Base-by-base conservation (phyloP, 139 green algal species). In the Mesotaenium endlicherianum region DNA sequence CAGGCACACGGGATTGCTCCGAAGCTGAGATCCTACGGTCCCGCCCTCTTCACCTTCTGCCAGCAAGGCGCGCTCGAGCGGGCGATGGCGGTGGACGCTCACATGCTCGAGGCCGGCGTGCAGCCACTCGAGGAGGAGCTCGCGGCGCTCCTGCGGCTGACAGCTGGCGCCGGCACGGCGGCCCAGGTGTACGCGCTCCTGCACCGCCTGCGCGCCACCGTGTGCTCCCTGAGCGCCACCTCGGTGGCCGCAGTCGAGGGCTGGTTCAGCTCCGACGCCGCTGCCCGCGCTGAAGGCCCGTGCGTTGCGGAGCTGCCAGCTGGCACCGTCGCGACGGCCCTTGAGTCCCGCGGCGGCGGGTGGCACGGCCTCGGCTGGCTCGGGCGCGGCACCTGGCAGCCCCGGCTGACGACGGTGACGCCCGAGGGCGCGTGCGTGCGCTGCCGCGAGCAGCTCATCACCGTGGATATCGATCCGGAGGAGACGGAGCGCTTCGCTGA, bases 21-120 rank as follows among this genome's bases (percentile, higher is more conserved):
- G 39, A 57, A 72, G 36, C 72, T 90, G 26, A 50, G 84, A n/a
- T 90, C 84, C 16, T 89, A 90, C 55, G 45, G n/a, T 31, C 84
- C 84, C 38, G 75, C 84, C 2, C 82, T 89, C 17, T 20, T 49
- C 26, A 36, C 81, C 41, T 89, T 87, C 49, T 90, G 84, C 45
- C 31, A 39, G 17, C 42, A 36, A 5, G 84, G 69, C 42, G 49
- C 80, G 31, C 36, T 79, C 17, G 26, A 85, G 38, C 11, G 30
- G 17, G 84, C 84, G 3, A 77, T 72, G 3, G 80, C 31, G 30
- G 80, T 86, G 11, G 31, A 86, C 75, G 75, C 77, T 17, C 80
- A 85, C 60, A 85, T 86, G 80, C n/a, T 38, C 20, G 58, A 26
- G 11, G 17, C 26, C 20, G 80, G 47, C 16, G n/a, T 86, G 17